Conservation (phyloP, 331 rosid genomes). For the Pyracantha coccinea region DNA sequence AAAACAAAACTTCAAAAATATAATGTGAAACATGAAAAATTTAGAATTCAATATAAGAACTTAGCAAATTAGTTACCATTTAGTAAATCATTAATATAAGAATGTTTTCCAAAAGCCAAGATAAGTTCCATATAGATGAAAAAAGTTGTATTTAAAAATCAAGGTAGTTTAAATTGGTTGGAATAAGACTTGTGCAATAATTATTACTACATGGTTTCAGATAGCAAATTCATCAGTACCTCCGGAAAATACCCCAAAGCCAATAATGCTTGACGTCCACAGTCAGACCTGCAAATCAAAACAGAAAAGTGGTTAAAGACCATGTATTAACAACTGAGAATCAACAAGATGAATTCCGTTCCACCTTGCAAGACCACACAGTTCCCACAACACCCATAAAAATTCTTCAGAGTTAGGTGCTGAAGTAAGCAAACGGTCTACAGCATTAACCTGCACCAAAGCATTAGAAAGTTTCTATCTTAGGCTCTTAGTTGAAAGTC, state of each 20-base stretch:
- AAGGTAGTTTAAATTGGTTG: not conserved
- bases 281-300: conserved; percentile 68
- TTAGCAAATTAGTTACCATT: not conserved
- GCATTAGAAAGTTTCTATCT: conserved; percentile 12
- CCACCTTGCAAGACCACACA: conserved; percentile 81
- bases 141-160: not conserved
- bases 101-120: not conserved
- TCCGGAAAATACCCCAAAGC: conserved; percentile 79
- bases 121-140: not conserved
- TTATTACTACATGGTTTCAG: not conserved
- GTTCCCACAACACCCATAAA: conserved; percentile 95
- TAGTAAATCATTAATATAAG: not conserved
- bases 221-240: conserved; percentile 40
- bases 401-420: conserved; percentile 75
- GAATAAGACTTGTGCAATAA: not conserved
- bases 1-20: not conserved
- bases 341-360: conserved; percentile 2
- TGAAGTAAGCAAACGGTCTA: conserved; percentile 80
- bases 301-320: conserved; percentile 17
- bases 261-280: conserved; percentile 90
- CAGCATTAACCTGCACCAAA: conserved; percentile 63
- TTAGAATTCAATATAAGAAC: not conserved
- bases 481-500: conserved; percentile 4
- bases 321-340: conserved; percentile 5
- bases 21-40: not conserved